These are phyloP conservation scores for Clarireedia monteithiana DNA, from an alignment of 2,329 filamentous ascomycete genomes.

Conservation along the genomic window DNA sequence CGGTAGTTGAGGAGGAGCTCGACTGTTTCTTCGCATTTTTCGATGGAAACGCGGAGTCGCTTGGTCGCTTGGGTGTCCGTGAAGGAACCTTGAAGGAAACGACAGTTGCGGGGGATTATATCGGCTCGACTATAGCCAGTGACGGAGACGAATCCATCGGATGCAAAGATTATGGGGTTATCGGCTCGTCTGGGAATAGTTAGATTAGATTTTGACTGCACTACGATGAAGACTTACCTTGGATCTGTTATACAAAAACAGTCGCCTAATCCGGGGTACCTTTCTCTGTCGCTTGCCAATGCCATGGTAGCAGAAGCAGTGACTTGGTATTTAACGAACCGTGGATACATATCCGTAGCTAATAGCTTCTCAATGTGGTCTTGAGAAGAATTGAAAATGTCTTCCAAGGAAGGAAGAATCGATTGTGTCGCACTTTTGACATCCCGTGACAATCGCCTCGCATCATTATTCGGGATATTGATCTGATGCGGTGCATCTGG, in stretches of 20 bases:
- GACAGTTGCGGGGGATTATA: constrained; percentile 41
- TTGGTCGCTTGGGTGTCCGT: constrained; percentile 36
- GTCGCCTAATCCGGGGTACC: constrained; percentile 47
- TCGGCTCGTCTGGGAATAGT: constrained; percentile 31
- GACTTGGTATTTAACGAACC: constrained; percentile 46
- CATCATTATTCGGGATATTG: constrained; percentile 17
- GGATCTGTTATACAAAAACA: constrained; percentile 52
- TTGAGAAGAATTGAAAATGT: constrained; percentile 34
- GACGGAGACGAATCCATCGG: constrained; percentile 44
- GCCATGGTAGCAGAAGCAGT: constrained; percentile 38
- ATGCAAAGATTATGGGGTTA: constrained; percentile 42
- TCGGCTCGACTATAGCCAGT: constrained; percentile 42
- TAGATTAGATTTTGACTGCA: not conserved
- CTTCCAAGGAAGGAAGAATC: constrained; percentile 25
- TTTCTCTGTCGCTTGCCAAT: constrained; percentile 33
- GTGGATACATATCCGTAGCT: constrained; percentile 40
- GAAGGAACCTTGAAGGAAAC: constrained; percentile 41
- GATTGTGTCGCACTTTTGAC: constrained; percentile 19
- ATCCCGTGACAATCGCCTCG: constrained; percentile 15
- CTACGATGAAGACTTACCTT: constrained; percentile 12
- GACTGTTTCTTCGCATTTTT: constrained; percentile 36
- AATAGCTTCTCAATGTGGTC: constrained; percentile 38
- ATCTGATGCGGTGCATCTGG: constrained; percentile 26
- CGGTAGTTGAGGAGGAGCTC: constrained; percentile 45
- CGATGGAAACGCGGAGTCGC: constrained; percentile 36